Conservation (phyloP, 2,329 filamentous ascomycete species). For the Xylaria hypoxylon region DNA sequence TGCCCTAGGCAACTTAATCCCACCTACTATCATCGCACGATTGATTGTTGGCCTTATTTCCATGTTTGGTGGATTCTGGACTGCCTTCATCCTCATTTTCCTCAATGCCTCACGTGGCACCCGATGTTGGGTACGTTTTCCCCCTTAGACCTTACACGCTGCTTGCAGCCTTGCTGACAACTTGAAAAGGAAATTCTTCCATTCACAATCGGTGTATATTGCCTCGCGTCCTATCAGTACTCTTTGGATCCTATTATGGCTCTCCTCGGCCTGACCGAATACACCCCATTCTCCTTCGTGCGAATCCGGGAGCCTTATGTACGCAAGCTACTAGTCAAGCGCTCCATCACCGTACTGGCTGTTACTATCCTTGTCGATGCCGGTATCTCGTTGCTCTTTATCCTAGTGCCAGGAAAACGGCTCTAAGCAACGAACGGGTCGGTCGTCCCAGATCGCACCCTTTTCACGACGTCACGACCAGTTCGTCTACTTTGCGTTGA, state of each 20-base stretch:
- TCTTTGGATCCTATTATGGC: slow-evolving; percentile 93
- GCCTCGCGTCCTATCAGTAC: slow-evolving; percentile 92
- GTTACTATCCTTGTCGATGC: slow-evolving; percentile 82
- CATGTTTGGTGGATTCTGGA: slow-evolving; percentile 95
- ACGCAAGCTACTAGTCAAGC: slow-evolving; percentile 83
- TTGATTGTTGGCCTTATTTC: slow-evolving; percentile 85
- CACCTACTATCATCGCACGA: slow-evolving; percentile 86
- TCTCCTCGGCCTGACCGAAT: slow-evolving; percentile 91
- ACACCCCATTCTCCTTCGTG: slow-evolving; percentile 93
- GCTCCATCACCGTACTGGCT: slow-evolving; percentile 82
- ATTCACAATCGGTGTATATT: slow-evolving; percentile 91
- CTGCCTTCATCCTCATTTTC: slow-evolving; percentile 92
- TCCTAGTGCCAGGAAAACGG: slow-evolving; percentile 90
- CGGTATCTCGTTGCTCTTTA: slow-evolving; percentile 88
- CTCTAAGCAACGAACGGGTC: slow-evolving; percentile 60
- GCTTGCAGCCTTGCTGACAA: neutral
- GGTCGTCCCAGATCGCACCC: neutral
- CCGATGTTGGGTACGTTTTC: slow-evolving; percentile 82
- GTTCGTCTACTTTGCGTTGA: slow-evolving; percentile 30
- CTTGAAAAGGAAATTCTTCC: slow-evolving; percentile 75
- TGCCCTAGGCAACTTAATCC: slow-evolving; percentile 94
- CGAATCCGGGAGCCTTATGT: slow-evolving; percentile 92
- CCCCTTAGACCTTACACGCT: neutral
- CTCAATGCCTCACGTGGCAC: slow-evolving; percentile 79
- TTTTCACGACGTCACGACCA: slow-evolving; percentile 47